Base-by-base conservation (phyloP, 2,329 filamentous ascomycete genomes). In the Paracoccidioides lutzii region DNA sequence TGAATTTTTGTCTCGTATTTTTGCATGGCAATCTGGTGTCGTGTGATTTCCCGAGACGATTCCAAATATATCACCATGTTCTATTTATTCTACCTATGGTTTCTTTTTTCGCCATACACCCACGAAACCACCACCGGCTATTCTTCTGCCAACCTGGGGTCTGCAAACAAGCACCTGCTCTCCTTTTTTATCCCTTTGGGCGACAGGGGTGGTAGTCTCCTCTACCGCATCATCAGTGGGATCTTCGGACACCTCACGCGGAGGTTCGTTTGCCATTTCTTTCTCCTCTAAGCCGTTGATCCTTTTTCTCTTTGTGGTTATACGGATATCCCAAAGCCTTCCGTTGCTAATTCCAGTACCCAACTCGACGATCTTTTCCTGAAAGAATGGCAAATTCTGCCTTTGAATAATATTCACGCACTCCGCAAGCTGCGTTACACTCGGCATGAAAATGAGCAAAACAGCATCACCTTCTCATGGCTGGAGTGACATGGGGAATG, bases 361-460 rank as follows among this genome's bases (percentile, higher is more conserved):
- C 6, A 76, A 61, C 59, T 77, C 75, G 14, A 76, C 66, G 4
- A 71, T 73, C 58, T 68, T 69, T 49, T 76, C 73, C 57, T 74
- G 65, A 7, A 70, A 59, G 48, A 83, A 74, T 0, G 81, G 80
- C 54, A 88, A 71, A 2, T 68, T 70, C 10, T 79, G 71, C 33
- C 76, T 70, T 56, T 77, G 77, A 37, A 82, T 78, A 42, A 73
- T 67, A 48, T 78, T 71, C 33, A 84, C 73, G 57, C 84, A 86
- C 4, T 82, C 78, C 43, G 78, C 81, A 55, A 91, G 85, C 67
- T 91, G 88, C 8, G 87, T 90, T 57, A 93, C 82, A 62, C 82
- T 88, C 0, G 88, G 88, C 60, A 82, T 83, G 71, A 90, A 93
- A 1, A 89, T 76, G 12, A 85, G 75, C 37, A 91, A 72, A 7